A percentile compares a stretch with the other conserved stretches of the same genome.
These are phyloP conservation scores for Aspergillus spinulosporus DNA, from an alignment of 2,329 filamentous ascomycete species.

Conservation along the genomic window DNA sequence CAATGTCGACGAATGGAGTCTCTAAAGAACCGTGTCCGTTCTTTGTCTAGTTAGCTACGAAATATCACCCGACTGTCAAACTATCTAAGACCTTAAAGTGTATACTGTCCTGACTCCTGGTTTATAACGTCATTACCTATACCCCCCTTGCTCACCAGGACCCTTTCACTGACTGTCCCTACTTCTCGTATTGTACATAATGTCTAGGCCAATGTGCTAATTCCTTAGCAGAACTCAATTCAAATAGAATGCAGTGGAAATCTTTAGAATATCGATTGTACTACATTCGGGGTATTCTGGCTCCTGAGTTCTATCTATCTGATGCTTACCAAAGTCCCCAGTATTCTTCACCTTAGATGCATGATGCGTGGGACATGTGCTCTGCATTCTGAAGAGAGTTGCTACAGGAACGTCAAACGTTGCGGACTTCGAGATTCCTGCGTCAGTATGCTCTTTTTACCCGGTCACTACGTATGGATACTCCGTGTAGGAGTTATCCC, in stretches of 20 bases:
- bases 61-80: no score
- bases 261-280: not conserved
- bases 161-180: not conserved
- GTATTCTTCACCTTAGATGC: not conserved
- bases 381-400: not conserved
- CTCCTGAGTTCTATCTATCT: not conserved
- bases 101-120: not conserved
- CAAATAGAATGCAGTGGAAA: not conserved
- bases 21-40: constrained; percentile 41
- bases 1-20: constrained; percentile 75
- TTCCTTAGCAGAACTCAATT: not conserved
- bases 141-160: not conserved
- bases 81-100: not conserved
- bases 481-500: not conserved
- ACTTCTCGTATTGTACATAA: not conserved
- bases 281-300: not conserved
- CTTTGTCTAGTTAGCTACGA: not conserved
- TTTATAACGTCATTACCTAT: not conserved
- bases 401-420: not conserved
- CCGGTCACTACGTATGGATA: not conserved
- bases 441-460: not conserved
- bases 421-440: not conserved
- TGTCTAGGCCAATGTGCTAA: not conserved
- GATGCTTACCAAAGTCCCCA: not conserved
- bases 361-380: not conserved